Base-by-base conservation (phyloP, 2,329 filamentous ascomycete genomes). In the Scleromitrula shiraiana region DNA sequence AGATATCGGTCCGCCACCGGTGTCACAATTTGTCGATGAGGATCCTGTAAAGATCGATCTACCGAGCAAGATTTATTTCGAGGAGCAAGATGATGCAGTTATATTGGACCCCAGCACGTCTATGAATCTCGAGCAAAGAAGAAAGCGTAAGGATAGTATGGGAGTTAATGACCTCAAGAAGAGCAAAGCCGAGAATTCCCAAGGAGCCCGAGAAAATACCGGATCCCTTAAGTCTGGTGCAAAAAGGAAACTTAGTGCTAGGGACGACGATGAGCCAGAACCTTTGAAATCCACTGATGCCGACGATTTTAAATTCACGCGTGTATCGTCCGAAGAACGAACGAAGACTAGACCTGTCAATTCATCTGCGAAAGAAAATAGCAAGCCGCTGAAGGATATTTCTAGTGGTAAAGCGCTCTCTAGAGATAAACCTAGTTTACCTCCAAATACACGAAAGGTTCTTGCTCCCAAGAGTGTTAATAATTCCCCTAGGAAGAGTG, bases 1-100 rank as follows among this genome's bases (percentile, higher is more conserved):
- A 5, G 82, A 88, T 49, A 72, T 88, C 37, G 83, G 83, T 0
- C 76, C 80, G 4, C 78, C 79, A 5, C 76, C 78, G 1, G 69
- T 78, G 37, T 80, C 77, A 7, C 70, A 74, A 49, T 78, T 75
- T 53, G 71, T 80, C n/a, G 73, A 80, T 29, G 70, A 74, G 44
- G 75, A 79, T 41, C 70, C 72, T 1, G 66, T 75, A 26, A 76
- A 78, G 55, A 64, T 74, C 49, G 73, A 77, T 53, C 70, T 77
- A 5, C 72, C 75, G 1, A 64, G 54, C 17, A 50, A 50, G 30
- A 24, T 37, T 12, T 47, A 24, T 15, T 47, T 41, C 7, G 46
- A 49, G 3, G 53, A 59, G 8, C 26, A 19, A 8, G 56, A 60
- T 24, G 56, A 59, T 3, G 17, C 53, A 15, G 20, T 41, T 10